phyloP scores from a whole-genome alignment of 306 rosid species.

The Abrus precatorius region DNA sequence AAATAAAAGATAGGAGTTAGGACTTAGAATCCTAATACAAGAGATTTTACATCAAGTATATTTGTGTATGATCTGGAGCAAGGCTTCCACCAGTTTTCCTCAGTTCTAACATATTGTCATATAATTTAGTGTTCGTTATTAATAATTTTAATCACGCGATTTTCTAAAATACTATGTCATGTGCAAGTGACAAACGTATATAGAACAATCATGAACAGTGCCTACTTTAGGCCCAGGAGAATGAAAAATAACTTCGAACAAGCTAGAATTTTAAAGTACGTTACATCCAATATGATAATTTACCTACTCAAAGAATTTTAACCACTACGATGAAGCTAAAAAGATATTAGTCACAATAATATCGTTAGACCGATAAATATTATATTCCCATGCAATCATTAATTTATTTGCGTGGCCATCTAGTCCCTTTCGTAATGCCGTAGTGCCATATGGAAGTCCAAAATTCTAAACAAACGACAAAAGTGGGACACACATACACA shows the following conservation, averaged over 20 bases:
- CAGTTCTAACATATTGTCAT: neutral
- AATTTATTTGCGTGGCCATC: conserved; percentile 38
- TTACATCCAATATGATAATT: conserved; percentile 4
- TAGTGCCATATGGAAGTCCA: conserved; percentile 15
- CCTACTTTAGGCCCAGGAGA: conserved; percentile 8
- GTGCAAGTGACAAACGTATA: conserved; percentile 30
- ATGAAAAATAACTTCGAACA: conserved; percentile 29
- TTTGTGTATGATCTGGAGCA: neutral
- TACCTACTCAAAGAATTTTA: conserved; percentile 47
- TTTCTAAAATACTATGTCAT: conserved; percentile 8
- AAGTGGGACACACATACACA: conserved; percentile 16
- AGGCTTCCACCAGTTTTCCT: neutral
- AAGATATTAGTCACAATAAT: conserved; percentile 31
- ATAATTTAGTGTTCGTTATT: neutral
- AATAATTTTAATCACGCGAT: conserved; percentile 19
- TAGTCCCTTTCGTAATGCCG: conserved; percentile 20
- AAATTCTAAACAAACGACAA: conserved; percentile 9
- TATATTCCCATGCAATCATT: conserved; percentile 34
- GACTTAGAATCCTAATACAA: neutral
- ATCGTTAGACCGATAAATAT: conserved; percentile 11
- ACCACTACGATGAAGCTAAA: conserved; percentile 29
- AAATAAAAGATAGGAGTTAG: neutral
- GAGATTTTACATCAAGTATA: neutral
- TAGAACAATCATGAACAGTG: neutral
- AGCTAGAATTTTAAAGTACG: conserved; percentile 46